Conservation (phyloP, 768 basidiomycete species). For the Cystofilobasidium macerans region DNA sequence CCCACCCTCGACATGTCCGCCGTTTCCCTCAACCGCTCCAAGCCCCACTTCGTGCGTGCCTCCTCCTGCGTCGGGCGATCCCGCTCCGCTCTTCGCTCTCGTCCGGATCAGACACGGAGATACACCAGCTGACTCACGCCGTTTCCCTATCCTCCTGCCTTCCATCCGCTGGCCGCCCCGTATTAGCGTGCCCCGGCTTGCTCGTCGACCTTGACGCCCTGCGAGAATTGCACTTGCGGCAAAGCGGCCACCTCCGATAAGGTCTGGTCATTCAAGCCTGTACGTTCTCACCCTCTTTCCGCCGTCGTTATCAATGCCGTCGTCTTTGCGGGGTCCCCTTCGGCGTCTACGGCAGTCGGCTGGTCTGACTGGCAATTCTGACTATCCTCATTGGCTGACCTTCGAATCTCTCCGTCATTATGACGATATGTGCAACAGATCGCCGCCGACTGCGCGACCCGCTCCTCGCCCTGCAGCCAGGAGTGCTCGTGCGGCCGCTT, state of each 20-base stretch:
- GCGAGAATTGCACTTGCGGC: not conserved
- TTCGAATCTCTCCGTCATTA: not conserved
- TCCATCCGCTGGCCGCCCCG: not conserved
- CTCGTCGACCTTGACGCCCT: not conserved
- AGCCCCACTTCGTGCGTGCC: not conserved
- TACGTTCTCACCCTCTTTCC: not conserved
- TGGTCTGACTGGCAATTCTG: too few species aligned
- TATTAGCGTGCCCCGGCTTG: not conserved
- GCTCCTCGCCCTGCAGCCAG: not conserved
- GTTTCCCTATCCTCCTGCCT: not conserved
- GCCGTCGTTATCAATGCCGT: not conserved
- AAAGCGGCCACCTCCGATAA: not conserved
- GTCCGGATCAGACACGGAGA: too few species aligned
- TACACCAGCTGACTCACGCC: not conserved
- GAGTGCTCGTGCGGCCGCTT: conserved; percentile 2
- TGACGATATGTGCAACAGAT: not conserved
- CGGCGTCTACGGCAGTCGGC: too few species aligned
- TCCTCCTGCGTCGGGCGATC: not conserved
- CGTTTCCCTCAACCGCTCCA: not conserved
- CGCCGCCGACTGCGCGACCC: not conserved
- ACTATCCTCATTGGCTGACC: too few species aligned
- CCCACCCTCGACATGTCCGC: not conserved
- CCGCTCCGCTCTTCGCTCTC: too few species aligned
- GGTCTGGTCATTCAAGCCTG: not conserved
- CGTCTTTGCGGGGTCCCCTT: too few species aligned